These are phyloP conservation scores for Petunia hybrid DNA, from an alignment of 305 asterid genomes.

Conservation along the genomic window DNA sequence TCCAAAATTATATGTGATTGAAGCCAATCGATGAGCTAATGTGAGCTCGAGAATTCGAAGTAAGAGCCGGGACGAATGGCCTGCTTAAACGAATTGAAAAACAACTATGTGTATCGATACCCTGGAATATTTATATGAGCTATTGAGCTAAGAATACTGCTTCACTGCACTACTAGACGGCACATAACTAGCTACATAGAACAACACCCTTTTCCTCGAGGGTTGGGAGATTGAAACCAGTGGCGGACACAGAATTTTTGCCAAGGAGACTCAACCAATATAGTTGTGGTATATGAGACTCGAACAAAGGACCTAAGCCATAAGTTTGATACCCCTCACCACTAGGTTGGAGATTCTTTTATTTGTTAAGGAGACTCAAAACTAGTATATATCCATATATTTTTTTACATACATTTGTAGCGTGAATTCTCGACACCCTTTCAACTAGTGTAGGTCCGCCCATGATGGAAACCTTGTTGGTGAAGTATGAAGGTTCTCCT, in stretches of 20 bases:
- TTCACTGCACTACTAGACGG: not conserved
- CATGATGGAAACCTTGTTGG: not conserved
- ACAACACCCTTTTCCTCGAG: not conserved
- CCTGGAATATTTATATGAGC: not conserved
- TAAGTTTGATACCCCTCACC: too few relatives aligned
- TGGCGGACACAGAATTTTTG: too few relatives aligned
- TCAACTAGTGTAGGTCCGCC: too few relatives aligned
- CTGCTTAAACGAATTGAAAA: slow-evolving; percentile 5
- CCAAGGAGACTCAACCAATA: too few relatives aligned
- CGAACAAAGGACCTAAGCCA: too few relatives aligned
- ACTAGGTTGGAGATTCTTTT: too few relatives aligned
- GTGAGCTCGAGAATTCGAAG: not conserved
- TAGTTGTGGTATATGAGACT: too few relatives aligned
- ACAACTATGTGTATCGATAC: not conserved
- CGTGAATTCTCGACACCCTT: too few relatives aligned
- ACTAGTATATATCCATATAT: too few relatives aligned
- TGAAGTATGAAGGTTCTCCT: not conserved
- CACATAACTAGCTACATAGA: not conserved
- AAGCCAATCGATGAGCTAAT: not conserved
- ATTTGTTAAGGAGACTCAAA: too few relatives aligned
- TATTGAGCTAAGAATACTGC: not conserved
- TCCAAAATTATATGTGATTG: not conserved
- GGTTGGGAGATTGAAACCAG: not conserved
- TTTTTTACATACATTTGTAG: too few relatives aligned
- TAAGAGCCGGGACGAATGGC: not conserved